Percentiles rank a stretch among this genome's conserved stretches.
These are phyloP conservation scores for Phellinidium pouzarii DNA, from an alignment of 1,284 basidiomycete genomes.

Conservation along the genomic window DNA sequence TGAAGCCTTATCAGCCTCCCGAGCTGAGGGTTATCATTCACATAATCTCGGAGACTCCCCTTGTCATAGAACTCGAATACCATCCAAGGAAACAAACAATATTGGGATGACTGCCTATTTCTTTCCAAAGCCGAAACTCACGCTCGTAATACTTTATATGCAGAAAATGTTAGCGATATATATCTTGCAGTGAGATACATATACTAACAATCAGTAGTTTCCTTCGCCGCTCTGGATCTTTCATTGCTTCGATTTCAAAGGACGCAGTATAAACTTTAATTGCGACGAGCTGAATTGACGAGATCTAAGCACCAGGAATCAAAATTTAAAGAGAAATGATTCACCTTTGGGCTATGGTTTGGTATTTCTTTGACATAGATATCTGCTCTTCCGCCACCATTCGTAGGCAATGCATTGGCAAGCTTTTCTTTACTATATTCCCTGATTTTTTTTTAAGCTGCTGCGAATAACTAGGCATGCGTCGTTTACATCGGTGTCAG, in stretches of 20 bases:
- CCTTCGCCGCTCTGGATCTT: neutral
- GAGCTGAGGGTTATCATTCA: neutral
- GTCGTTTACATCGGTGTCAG: too few relatives aligned
- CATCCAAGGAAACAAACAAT: conserved; percentile 2
- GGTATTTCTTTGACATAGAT: neutral
- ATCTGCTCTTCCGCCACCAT: neutral
- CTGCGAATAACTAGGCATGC: neutral
- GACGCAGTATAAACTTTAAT: neutral
- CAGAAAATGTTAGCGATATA: neutral
- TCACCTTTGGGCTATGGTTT: neutral
- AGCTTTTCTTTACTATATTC: neutral
- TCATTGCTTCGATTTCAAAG: neutral
- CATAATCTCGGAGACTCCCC: neutral
- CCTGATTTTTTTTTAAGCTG: neutral
- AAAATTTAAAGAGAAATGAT: neutral
- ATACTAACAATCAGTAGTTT: neutral
- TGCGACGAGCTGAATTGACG: neutral
- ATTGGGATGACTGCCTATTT: neutral
- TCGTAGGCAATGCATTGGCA: too few relatives aligned
- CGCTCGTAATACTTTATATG: neutral
- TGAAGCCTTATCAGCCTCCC: neutral
- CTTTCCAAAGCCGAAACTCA: conserved; percentile 3
- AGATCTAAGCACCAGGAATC: neutral
- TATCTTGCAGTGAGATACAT: neutral
- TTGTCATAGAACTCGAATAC: neutral